A percentile compares a stretch with the other conserved stretches of the same genome.
phyloP scores from a whole-genome alignment of 2,329 filamentous ascomycete species.

The Aspergillus persii region DNA sequence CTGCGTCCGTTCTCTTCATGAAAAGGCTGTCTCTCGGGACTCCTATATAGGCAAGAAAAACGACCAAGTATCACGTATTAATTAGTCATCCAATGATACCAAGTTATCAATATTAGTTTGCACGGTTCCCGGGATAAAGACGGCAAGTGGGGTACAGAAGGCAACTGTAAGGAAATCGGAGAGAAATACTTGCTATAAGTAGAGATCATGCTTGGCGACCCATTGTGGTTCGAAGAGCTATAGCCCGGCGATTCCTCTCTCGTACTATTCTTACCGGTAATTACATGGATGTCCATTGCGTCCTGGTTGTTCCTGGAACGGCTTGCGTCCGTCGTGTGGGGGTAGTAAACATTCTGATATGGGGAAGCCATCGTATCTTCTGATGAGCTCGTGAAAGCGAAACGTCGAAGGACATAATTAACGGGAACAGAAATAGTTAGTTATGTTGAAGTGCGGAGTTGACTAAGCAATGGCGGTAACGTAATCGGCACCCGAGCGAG shows the following conservation, averaged over 20 bases:
- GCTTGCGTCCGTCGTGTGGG: slow-evolving; percentile 24
- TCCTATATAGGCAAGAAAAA: slow-evolving; percentile 22
- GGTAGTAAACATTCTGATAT: slow-evolving; percentile 21
- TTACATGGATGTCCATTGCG: slow-evolving; percentile 35
- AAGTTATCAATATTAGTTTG: not conserved
- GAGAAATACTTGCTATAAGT: slow-evolving; percentile 22
- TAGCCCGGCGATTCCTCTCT: slow-evolving; percentile 19
- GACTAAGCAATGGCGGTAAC: too few species aligned
- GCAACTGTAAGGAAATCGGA: slow-evolving; percentile 7
- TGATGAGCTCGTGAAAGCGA: too few species aligned
- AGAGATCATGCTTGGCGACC: slow-evolving; percentile 24
- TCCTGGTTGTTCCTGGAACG: slow-evolving; percentile 35
- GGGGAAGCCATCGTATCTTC: slow-evolving; percentile 17
- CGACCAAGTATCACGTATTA: slow-evolving; percentile 6
- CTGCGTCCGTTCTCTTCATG: slow-evolving; percentile 66
- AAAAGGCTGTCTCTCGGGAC: slow-evolving; percentile 36
- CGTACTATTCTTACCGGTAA: slow-evolving; percentile 30
- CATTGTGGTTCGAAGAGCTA: slow-evolving; percentile 30
- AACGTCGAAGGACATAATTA: too few species aligned
- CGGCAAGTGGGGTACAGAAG: not conserved
- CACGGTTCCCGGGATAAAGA: not conserved
- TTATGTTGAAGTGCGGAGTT: too few species aligned
- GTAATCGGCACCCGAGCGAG: too few species aligned
- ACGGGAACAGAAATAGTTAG: too few species aligned
- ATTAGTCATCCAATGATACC: slow-evolving; percentile 13